phyloP scores from a whole-genome alignment of 179 eudicot genomes.

The Spergularia azorica region DNA sequence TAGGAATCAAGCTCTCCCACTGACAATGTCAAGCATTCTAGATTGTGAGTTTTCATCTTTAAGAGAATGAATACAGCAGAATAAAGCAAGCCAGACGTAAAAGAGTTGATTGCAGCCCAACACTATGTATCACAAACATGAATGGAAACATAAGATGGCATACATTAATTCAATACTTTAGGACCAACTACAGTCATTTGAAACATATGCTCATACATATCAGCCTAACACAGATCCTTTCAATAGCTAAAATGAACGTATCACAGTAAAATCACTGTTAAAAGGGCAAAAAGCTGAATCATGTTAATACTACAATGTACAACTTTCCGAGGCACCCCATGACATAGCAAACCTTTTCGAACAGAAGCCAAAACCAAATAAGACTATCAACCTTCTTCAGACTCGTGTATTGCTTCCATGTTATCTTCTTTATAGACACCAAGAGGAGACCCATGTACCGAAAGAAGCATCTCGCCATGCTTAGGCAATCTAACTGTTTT shows the following conservation, averaged over 20 bases:
- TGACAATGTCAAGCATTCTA: neutral
- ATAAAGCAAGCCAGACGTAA: neutral
- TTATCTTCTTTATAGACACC: slow-evolving; percentile 91
- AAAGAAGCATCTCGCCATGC: slow-evolving; percentile 89
- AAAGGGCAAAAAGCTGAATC: slow-evolving; percentile 3
- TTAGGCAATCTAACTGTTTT: slow-evolving; percentile 81
- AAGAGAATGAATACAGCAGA: slow-evolving; percentile 5
- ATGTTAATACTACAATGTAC: slow-evolving; percentile 23
- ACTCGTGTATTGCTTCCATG: slow-evolving; percentile 83
- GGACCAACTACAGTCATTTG: slow-evolving; percentile 7
- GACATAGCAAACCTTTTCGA: slow-evolving; percentile 6
- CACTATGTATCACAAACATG: slow-evolving; percentile 6
- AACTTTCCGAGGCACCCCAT: slow-evolving; percentile 4
- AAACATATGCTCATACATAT: slow-evolving; percentile 16
- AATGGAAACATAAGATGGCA: slow-evolving; percentile 10
- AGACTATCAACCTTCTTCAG: slow-evolving; percentile 32
- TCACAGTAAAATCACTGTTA: slow-evolving; percentile 2
- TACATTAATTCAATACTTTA: slow-evolving; percentile 17
- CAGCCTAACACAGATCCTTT: slow-evolving; percentile 14
- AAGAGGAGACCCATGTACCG: slow-evolving; percentile 93
- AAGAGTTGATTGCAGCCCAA: neutral
- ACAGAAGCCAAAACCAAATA: slow-evolving; percentile 9
- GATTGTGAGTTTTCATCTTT: neutral
- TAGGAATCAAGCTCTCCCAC: neutral
- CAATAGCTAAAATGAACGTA: slow-evolving; percentile 8